A percentile compares a stretch with the other conserved stretches of the same genome.
Conservation (phyloP, 2,329 filamentous ascomycete species). For the Paracoccidioides brasiliensis region DNA sequence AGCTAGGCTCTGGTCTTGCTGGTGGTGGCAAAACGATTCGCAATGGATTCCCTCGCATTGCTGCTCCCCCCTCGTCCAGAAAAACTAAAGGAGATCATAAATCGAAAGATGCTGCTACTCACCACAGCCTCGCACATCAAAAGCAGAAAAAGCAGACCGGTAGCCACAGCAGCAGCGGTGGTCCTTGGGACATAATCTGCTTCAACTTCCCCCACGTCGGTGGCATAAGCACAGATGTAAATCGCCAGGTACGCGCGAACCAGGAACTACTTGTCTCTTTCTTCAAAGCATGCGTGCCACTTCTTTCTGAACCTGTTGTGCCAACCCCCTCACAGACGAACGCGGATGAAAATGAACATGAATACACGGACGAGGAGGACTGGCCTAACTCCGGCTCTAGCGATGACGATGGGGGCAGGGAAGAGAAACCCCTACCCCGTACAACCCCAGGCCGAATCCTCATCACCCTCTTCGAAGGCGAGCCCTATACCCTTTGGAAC, state of each 20-base stretch:
- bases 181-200: constrained; percentile 60
- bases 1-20: constrained; percentile 24
- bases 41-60: constrained; percentile 23
- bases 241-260: constrained; percentile 85
- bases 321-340: constrained; percentile 7
- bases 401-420: constrained; percentile 7
- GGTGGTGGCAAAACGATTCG: constrained; percentile 33
- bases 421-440: constrained; percentile 11
- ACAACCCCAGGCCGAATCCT: constrained; percentile 46
- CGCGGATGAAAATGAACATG: constrained; percentile 10
- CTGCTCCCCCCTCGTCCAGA: neutral
- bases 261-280: constrained; percentile 46
- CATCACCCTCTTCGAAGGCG: constrained; percentile 81
- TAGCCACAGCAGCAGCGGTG: constrained; percentile 10
- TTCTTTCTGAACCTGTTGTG: constrained; percentile 22
- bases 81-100: neutral
- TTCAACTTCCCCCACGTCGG: constrained; percentile 98
- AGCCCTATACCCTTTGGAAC: constrained; percentile 95
- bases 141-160: constrained; percentile 3
- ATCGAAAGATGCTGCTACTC: neutral
- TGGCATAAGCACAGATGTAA: constrained; percentile 82
- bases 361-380: constrained; percentile 9
- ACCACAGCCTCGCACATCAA: neutral
- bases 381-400: neutral
- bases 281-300: constrained; percentile 32